Conservation (phyloP, 2,329 filamentous ascomycete genomes). For the Cordyceps cateniannulata region DNA sequence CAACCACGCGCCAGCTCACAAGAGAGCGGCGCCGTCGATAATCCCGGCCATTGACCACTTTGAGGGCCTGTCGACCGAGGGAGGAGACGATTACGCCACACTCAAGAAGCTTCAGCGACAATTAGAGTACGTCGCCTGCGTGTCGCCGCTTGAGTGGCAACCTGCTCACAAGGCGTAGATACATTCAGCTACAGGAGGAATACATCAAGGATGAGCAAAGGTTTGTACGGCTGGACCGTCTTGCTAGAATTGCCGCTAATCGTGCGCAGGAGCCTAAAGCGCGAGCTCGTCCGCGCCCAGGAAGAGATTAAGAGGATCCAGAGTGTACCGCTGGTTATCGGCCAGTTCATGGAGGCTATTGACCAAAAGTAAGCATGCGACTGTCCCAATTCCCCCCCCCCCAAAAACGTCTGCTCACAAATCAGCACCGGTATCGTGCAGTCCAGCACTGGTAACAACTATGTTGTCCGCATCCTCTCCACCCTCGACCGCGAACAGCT, state of each 20-base stretch:
- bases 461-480: slow-evolving; percentile 95
- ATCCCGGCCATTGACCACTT: slow-evolving; percentile 88
- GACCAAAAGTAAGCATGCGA: slow-evolving; percentile 76
- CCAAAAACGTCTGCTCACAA: slow-evolving; percentile 13
- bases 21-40: slow-evolving; percentile 70
- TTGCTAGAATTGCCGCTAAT: not conserved
- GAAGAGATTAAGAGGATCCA: slow-evolving; percentile 99
- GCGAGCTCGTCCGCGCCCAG: slow-evolving; percentile 92
- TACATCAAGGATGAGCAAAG: slow-evolving; percentile 99
- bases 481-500: slow-evolving; percentile 97
- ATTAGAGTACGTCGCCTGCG: slow-evolving; percentile 62
- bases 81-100: slow-evolving; percentile 86
- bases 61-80: slow-evolving; percentile 74
- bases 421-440: slow-evolving; percentile 92
- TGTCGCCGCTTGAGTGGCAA: slow-evolving; percentile 1
- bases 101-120: slow-evolving; percentile 96
- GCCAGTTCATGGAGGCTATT: slow-evolving; percentile 99
- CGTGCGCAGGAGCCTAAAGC: slow-evolving; percentile 73
- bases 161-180: slow-evolving; percentile 41
- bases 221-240: slow-evolving; percentile 32
- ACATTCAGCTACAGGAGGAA: slow-evolving; percentile 97
- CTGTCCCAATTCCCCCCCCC: not conserved
- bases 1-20: slow-evolving; percentile 68
- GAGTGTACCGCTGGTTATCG: slow-evolving; percentile 94
- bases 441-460: slow-evolving; percentile 96